Evolutionary conservation across 371 early-diverging fungal species (phyloP), one percentile per base, ranked within the genome.

Genomic region (Apophysomyces elegans): DNA sequence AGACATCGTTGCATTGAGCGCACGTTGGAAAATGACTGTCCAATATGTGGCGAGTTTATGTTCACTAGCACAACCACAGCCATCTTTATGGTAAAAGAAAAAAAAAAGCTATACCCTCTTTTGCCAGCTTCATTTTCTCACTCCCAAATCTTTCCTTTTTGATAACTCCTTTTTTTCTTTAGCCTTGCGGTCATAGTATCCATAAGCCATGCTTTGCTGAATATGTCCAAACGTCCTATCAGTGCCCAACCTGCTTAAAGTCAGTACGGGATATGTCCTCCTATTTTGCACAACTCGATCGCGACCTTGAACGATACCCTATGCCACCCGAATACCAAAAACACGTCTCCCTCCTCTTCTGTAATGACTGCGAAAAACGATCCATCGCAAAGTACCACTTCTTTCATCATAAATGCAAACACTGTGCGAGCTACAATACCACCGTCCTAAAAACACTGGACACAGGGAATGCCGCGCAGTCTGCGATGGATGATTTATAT

Each of bases 41-140:
- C 98, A 0, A 96, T 99, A 59, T 99, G 99, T 78, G 95, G 95
- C 39, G 99, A 99, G 72, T 92, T 90, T 76, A 87, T 99, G 86
- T 96, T 96, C 66, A 96, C 95, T 0, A 88, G 88, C 41, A 90
- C 90, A 1, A 87, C 88, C 7, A 88, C 86, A 5, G 91, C 92
- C 0, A 90, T 93, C 26, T 93, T 93, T 67, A 93, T 95, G 95
- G 92, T 91, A 86, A 64, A 80, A 26, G 3, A 26, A 26, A 26
- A 26, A 26, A 26, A 26, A 26, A 1, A 2, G 2, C 32, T 26
- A 26, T 26, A 26, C 32, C 32, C 1, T 65, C 0, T 0, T 5
- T n/a, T 16, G 4, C 21, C 13, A n/a, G 9, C 47, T 6, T 50
- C 1, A 4, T 9, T 61, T 36, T 41, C 16, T 60, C 39, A 8